These are phyloP conservation scores for Diaporthe citri DNA, from an alignment of 2,329 filamentous ascomycete species.

Conservation along the genomic window DNA sequence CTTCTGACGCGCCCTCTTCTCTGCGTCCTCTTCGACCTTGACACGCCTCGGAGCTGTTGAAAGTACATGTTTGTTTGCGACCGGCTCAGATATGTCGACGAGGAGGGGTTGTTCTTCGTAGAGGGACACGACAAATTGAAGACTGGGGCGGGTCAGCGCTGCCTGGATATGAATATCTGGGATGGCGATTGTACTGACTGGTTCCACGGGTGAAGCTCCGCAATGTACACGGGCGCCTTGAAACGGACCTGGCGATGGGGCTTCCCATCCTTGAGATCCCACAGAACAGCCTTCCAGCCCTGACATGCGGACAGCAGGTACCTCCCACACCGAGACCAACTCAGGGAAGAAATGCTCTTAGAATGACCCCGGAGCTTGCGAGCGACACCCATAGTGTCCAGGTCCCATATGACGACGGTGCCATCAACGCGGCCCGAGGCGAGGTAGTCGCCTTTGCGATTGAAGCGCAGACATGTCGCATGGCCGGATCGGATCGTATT, in stretches of 20 bases:
- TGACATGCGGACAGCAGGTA: constrained; percentile 94
- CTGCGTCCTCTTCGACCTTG: constrained; percentile 76
- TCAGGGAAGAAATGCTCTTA: constrained; percentile 91
- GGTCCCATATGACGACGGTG: constrained; percentile 94
- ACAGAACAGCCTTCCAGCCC: constrained; percentile 96
- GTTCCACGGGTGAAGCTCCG: constrained; percentile 92
- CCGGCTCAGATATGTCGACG: constrained; percentile 80
- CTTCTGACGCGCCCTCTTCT: constrained; percentile 83
- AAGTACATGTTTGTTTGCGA: constrained; percentile 80
- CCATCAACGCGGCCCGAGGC: constrained; percentile 95
- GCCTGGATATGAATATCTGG: constrained; percentile 36
- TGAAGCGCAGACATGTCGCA: constrained; percentile 83
- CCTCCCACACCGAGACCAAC: constrained; percentile 92
- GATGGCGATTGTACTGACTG: constrained; percentile 68
- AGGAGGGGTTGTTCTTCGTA: constrained; percentile 94
- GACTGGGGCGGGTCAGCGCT: constrained; percentile 59
- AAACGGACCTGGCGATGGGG: constrained; percentile 89
- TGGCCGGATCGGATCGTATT: constrained; percentile 84
- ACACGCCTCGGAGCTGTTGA: constrained; percentile 85
- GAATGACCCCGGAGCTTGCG: constrained; percentile 95
- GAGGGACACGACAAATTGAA: constrained; percentile 89
- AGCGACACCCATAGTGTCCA: constrained; percentile 97
- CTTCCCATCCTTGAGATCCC: constrained; percentile 82
- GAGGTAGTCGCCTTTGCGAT: constrained; percentile 92
- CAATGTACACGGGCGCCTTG: constrained; percentile 93